Percentiles rank a stretch among this genome's conserved stretches.
Evolutionary conservation across 352 stramenopile genomes (phyloP).

Genomic region (Globisporangium spiculum): DNA sequence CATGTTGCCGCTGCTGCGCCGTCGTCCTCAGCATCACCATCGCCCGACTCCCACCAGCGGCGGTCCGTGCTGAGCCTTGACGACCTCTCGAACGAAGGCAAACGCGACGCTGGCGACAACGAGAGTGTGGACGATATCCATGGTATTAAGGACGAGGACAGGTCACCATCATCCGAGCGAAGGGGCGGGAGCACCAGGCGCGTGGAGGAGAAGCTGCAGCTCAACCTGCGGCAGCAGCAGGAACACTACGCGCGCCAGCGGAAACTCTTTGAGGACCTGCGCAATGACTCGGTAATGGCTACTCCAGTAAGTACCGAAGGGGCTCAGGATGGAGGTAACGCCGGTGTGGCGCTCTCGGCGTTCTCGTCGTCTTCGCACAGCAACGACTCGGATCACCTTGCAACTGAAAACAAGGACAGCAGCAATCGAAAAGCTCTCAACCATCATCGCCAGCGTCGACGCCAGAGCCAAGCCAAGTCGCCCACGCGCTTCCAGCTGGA

Average conservation of each 20-base stretch:
- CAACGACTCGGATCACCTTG: slow-evolving; percentile 6
- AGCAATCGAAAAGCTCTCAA: not conserved
- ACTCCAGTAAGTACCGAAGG: not conserved
- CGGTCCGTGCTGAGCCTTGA: too few relatives aligned
- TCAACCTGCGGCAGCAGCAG: slow-evolving; percentile 55
- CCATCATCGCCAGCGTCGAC: not conserved
- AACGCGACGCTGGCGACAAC: not conserved
- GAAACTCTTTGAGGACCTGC: slow-evolving; percentile 58
- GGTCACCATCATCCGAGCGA: not conserved
- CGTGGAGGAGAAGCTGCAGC: slow-evolving; percentile 51
- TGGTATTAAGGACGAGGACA: slow-evolving; percentile 10
- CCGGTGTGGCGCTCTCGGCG: slow-evolving; percentile 14
- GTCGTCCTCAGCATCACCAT: too few relatives aligned
- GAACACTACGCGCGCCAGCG: slow-evolving; percentile 60
- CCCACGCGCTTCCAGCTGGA: not conserved
- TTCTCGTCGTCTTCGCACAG: slow-evolving; percentile 25
- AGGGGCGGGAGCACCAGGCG: slow-evolving; percentile 23
- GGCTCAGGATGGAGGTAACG: not conserved
- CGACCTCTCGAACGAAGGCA: slow-evolving; percentile 9
- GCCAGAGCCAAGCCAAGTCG: not conserved
- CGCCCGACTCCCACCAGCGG: too few relatives aligned
- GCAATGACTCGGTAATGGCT: slow-evolving; percentile 14
- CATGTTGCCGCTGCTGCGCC: too few relatives aligned
- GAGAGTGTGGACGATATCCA: slow-evolving; percentile 6
- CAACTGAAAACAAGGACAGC: not conserved